Base-by-base conservation (phyloP, 2,329 filamentous ascomycete genomes). In the Aschersonia sp. region DNA sequence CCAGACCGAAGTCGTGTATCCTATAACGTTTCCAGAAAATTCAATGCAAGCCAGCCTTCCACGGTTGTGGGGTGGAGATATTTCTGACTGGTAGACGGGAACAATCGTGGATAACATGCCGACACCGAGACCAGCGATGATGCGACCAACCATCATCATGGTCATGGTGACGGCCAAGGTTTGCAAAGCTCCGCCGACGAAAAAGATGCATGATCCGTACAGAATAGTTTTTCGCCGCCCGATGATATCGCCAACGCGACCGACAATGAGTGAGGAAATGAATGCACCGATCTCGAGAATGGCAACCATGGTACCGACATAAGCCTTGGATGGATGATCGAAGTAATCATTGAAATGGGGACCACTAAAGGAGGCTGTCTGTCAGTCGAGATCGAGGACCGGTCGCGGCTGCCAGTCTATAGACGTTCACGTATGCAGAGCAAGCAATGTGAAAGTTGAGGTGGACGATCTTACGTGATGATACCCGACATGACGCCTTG, bases 11-110 rank as follows among this genome's bases (percentile, higher is more conserved):
- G 88, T 89, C 48, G 91, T 84, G 63, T 98, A 98, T 32, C 92
- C 92, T 51, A 87, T 83, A 53, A 98, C 94, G 66, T 98, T 98
- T 47, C 92, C 92, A 0, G 91, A 91, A 61, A 97, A 98, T 64
- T 98, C 92, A 55, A 98, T 97, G 64, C 92, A 97, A 30, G 91
- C 92, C 52, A 98, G 75, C 67, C 92, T 94, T 53, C 92, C 92
- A 58, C 92, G 78, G 65, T 95, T 97, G 61, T 98, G 92, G 4
- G 92, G 89, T 45, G 92, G 92, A 43, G 91, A 96, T 59, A 95
- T 94, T 62, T 95, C 89, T 43, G 89, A 91, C 62, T 95, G 89
- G 61, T 94, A 95, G 44, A 95, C 85, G 0, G 89, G 89, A 1
- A 95, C 88, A 55, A 95, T 94, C 45, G 89, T 91, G 0, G 89